Base-by-base conservation (phyloP, 352 stramenopile species). In the Phytopythium mirpurense region DNA sequence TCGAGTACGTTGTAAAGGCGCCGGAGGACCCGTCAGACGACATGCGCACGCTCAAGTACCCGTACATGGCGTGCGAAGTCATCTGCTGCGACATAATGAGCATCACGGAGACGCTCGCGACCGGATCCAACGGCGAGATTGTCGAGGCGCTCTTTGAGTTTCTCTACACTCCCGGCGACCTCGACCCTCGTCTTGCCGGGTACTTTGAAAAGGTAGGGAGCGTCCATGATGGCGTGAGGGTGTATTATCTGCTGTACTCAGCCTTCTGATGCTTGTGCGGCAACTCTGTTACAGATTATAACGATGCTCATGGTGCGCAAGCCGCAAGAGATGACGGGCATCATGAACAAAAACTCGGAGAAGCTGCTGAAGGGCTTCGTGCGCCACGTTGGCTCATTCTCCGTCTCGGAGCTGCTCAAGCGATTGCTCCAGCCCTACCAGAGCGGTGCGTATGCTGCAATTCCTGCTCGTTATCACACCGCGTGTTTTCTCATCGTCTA, bases 61-160 rank as follows among this genome's bases (percentile, higher is more conserved):
- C 96, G 23, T 99, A 98, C 84, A 98, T 98, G 95, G 80, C 93
- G 41, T 98, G 95, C 67, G 96, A 98, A 70, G 90, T 98, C 44
- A 88, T 99, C 51, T 98, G 94, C 74, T 98, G 93, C 61, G 96
- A 99, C 65, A 96, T 98, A 43, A 78, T 86, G 43, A 85, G 79
- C 48, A 97, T 98, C 56, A 88, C 97, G 7, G 86, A 98, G 61
- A 88, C 91, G 18, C 52, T 99, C 14, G 81, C 96, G 10, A 72
- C 55, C 0, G 68, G 64, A 1, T 69, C 56, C 1, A 66, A 88
- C 11, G 76, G 77, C 11, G 70, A 78, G 35, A 90, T 88, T 36
- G 72, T 98, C 14, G 88, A 97, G 51, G 76, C 92, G 7, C 73
- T 98, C 5, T 98, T 98, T 62, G 79, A 79, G 47, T 86, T 98